Evolutionary conservation across 2,329 filamentous ascomycete species (phyloP), one percentile per base, ranked within the genome.

Genomic region (Fusarium protoensiforme): DNA sequence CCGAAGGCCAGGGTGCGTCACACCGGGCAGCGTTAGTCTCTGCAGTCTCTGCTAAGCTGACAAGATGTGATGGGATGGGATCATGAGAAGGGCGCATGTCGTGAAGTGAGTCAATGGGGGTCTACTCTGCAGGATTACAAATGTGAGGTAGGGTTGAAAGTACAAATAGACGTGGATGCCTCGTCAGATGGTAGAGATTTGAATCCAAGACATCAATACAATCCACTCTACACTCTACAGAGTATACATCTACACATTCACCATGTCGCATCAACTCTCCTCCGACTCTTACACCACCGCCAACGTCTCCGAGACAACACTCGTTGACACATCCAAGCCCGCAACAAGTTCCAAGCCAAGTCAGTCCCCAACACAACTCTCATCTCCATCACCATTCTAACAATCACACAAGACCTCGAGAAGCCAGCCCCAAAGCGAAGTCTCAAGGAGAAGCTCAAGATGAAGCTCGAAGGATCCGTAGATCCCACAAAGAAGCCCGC

Each of bases 221-320:
- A 1, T 48, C 5, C 43, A 29, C 14, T 27, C 14, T 27, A 29
- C 10, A 60, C 56, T 68, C 36, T 46, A 29, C 57, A 46, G 29
- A 24, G 48, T 31, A 56, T 11, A 35, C 18, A 31, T n/a, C n/a
- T 18, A 51, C 22, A 48, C 27, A 41, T 60, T 46, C 24, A 57
- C 11, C 65, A 78, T 77, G 76, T 71, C 76, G 43, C 66, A 64
- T 62, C 67, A 68, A 48, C 67, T 61, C 62, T 71, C 51, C 48
- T 74, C 75, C 46, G 48, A 67, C 33, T 61, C 75, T 46, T 78
- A 77, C 54, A 64, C 54, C 39, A 59, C 60, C 20, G 36, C 72
- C 51, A 78, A 77, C 59, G 63, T 73, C 58, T 78, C 76, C 1
- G 76, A 78, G 24, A 64, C 68, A 38, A 78, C 76, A 18, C 76